Evolutionary conservation across 169 alveolate genomes (phyloP).

Genomic region (Plasmodium knowlesi): DNA sequence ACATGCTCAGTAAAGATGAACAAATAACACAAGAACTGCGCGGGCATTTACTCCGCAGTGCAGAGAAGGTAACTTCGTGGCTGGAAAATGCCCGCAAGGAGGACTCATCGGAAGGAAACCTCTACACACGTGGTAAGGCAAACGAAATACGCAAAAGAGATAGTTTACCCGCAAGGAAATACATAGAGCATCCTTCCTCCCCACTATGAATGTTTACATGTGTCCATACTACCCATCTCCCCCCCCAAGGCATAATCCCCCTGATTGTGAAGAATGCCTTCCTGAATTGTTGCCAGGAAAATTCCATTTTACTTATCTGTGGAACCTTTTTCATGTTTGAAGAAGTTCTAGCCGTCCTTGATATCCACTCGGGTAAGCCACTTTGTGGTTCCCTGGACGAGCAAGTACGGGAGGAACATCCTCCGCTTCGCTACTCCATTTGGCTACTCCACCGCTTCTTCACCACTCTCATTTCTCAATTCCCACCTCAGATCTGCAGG

Average conservation of each 20-base stretch:
- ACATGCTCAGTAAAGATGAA: conserved; percentile 24
- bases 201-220: not conserved
- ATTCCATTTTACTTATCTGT: conserved; percentile 63
- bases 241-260: conserved; percentile 63
- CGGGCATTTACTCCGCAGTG: conserved; percentile 5
- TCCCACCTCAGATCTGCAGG: conserved; percentile 30
- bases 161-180: too few relatives aligned
- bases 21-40: conserved; percentile 7
- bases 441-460: not conserved
- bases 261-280: conserved; percentile 75
- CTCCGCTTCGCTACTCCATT: not conserved
- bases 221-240: not conserved
- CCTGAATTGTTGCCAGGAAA: conserved; percentile 76
- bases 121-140: conserved; percentile 50
- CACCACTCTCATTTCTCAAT: not conserved
- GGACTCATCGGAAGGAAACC: not conserved
- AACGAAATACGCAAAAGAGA: too few relatives aligned
- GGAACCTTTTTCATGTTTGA: conserved; percentile 78
- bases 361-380: conserved; percentile 33
- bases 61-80: conserved; percentile 32
- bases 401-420: not conserved
- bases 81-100: not conserved
- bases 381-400: not conserved
- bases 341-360: conserved; percentile 67
- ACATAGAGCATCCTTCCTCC: too few relatives aligned